Conservation (phyloP, 441 rosid genomes). For the Arabidopsis hybrid region DNA sequence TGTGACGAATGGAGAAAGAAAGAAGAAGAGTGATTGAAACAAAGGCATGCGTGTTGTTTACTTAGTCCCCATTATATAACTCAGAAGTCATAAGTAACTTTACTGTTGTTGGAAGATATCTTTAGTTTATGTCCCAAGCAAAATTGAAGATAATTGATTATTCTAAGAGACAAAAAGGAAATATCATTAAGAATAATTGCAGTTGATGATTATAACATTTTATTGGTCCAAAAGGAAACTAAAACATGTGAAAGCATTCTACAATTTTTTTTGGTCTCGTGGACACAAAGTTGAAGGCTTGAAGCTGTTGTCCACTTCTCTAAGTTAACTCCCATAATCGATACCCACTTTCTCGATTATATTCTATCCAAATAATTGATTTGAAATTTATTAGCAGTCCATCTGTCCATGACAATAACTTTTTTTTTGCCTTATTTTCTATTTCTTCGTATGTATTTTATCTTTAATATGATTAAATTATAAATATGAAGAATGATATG, state of each 20-base stretch:
- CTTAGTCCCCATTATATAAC: constrained; percentile 29
- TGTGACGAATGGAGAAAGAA: background rate
- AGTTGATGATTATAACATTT: constrained; percentile 32
- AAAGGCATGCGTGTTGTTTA: constrained; percentile 44
- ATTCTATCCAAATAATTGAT: constrained; percentile 27
- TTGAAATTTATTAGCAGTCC: constrained; percentile 19
- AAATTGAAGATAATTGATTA: constrained; percentile 28
- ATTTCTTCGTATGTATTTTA: background rate
- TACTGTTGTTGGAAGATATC: constrained; percentile 44
- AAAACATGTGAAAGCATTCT: constrained; percentile 41
- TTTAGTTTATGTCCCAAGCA: constrained; percentile 37
- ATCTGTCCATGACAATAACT: constrained; percentile 22
- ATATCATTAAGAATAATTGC: constrained; percentile 35
- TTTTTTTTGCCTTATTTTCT: too few relatives aligned
- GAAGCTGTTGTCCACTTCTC: constrained; percentile 43
- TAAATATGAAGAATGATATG: too few relatives aligned
- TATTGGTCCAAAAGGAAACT: constrained; percentile 31
- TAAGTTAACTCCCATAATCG: constrained; percentile 37
- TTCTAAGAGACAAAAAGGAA: constrained; percentile 11
- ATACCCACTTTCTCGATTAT: constrained; percentile 26
- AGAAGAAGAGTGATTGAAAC: constrained; percentile 10
- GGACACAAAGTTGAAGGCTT: constrained; percentile 35
- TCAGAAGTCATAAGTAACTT: constrained; percentile 23
- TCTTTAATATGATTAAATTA: too few relatives aligned
- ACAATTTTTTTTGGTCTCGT: constrained; percentile 26